Conservation (phyloP, 1,284 basidiomycete species). For the Cutaneotrichosporon daszewskae region DNA sequence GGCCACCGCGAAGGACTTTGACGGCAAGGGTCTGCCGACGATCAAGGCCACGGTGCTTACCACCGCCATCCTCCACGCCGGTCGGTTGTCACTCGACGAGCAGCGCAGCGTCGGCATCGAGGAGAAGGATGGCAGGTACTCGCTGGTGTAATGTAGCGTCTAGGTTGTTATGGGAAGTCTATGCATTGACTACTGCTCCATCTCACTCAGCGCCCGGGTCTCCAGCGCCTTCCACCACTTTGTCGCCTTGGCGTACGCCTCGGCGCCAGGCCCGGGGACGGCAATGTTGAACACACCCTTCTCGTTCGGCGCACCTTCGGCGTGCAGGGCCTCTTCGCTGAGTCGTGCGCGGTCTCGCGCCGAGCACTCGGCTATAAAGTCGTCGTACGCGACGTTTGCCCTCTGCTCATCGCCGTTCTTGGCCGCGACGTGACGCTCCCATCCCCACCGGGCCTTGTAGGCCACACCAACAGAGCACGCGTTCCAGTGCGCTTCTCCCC, state of each 20-base stretch:
- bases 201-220: not conserved
- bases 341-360: slow-evolving; percentile 25
- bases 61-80: slow-evolving; percentile 85
- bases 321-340: slow-evolving; percentile 22
- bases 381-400: slow-evolving; percentile 11
- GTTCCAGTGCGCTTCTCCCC: slow-evolving; percentile 37
- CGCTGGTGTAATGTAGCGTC: slow-evolving; percentile 48
- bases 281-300: slow-evolving; percentile 33
- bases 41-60: slow-evolving; percentile 69
- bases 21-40: slow-evolving; percentile 74
- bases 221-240: slow-evolving; percentile 30
- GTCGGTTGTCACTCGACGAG: slow-evolving; percentile 80
- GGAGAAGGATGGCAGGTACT: slow-evolving; percentile 59
- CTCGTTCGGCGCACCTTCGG: slow-evolving; percentile 16
- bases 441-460: slow-evolving; percentile 45
- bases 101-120: slow-evolving; percentile 72
- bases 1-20: slow-evolving; percentile 62
- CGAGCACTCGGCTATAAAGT: slow-evolving; percentile 10
- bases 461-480: slow-evolving; percentile 44
- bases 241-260: slow-evolving; percentile 23
- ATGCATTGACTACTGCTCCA: not conserved
- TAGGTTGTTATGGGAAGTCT: not conserved
- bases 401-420: slow-evolving; percentile 2
- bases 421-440: slow-evolving; percentile 20
- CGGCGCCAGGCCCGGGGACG: slow-evolving; percentile 14